Conservation (phyloP, 2,329 filamentous ascomycete genomes). For the Hyphodiscus sp. region DNA sequence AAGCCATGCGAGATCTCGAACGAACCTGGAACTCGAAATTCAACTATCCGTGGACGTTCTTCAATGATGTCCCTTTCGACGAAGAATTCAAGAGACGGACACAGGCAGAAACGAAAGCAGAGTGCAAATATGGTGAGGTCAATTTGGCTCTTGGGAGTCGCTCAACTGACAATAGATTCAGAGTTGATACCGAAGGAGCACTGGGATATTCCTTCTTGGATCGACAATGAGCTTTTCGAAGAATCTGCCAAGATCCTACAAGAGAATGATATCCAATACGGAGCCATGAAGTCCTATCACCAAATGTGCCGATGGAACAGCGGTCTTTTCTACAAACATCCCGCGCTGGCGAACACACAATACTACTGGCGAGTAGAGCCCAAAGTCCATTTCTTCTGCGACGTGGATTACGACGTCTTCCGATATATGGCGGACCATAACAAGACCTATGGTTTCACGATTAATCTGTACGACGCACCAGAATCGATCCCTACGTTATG, state of each 20-base stretch:
- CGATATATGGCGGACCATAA: constrained; percentile 97
- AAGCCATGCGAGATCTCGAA: constrained; percentile 87
- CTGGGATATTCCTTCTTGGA: constrained; percentile 89
- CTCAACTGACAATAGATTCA: constrained; percentile 32
- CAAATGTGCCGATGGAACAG: constrained; percentile 99
- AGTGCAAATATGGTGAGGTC: constrained; percentile 70
- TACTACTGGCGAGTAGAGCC: constrained; percentile 99
- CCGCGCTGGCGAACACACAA: constrained; percentile 70
- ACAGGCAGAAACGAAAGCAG: constrained; percentile 75
- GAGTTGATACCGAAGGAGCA: constrained; percentile 91
- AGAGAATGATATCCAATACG: constrained; percentile 86
- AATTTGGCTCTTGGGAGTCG: not conserved
- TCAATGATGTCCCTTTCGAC: constrained; percentile 91
- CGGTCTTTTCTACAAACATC: constrained; percentile 95
- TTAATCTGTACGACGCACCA: constrained; percentile 91
- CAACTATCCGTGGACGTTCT: constrained; percentile 99
- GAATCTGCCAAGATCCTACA: constrained; percentile 79
- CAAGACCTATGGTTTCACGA: constrained; percentile 98
- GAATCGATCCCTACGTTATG: constrained; percentile 81
- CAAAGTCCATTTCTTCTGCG: constrained; percentile 98
- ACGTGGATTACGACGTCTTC: constrained; percentile 97
- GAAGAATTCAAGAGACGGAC: constrained; percentile 89
- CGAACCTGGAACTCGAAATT: constrained; percentile 97
- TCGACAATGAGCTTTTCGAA: constrained; percentile 76
- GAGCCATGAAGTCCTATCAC: constrained; percentile 83